Evolutionary conservation across 1,139 yeast genomes (phyloP).

Genomic region (Suhomyces yuchorum): DNA sequence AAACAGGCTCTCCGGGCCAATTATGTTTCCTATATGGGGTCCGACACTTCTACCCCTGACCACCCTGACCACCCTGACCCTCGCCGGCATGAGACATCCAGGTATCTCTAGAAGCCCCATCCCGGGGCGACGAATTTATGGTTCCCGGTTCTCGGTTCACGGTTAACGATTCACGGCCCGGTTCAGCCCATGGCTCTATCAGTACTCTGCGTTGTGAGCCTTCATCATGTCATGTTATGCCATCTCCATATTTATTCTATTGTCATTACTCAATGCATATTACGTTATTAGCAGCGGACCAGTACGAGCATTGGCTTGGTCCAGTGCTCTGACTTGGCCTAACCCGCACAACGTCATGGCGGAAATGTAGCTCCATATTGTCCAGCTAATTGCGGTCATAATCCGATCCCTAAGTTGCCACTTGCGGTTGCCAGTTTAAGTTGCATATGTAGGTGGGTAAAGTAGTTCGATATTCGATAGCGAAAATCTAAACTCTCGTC

Average conservation of each 20-base stretch:
- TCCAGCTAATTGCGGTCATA: not conserved
- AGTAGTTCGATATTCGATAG: not conserved
- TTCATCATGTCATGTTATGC: not conserved
- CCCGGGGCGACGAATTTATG: no score
- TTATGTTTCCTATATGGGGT: no score
- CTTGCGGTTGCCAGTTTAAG: not conserved
- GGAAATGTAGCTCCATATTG: not conserved
- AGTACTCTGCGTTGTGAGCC: no score
- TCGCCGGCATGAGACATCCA: no score
- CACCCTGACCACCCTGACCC: no score
- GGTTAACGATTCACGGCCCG: no score
- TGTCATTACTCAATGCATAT: not conserved
- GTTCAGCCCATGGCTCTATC: no score
- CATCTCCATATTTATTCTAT: not conserved
- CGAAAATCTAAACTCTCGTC: not conserved
- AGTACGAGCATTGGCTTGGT: not conserved
- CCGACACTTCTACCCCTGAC: no score
- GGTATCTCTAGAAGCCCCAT: no score
- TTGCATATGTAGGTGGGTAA: not conserved
- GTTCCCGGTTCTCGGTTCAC: not conserved
- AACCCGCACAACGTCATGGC: not conserved
- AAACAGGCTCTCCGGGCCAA: no score
- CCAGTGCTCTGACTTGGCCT: not conserved
- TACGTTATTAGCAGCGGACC: not conserved
- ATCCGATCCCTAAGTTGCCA: not conserved